Percentiles rank a stretch among this genome's conserved stretches.
These are phyloP conservation scores for Rhynchospora pubera DNA, from an alignment of 176 grass and related monocot species.

Conservation along the genomic window DNA sequence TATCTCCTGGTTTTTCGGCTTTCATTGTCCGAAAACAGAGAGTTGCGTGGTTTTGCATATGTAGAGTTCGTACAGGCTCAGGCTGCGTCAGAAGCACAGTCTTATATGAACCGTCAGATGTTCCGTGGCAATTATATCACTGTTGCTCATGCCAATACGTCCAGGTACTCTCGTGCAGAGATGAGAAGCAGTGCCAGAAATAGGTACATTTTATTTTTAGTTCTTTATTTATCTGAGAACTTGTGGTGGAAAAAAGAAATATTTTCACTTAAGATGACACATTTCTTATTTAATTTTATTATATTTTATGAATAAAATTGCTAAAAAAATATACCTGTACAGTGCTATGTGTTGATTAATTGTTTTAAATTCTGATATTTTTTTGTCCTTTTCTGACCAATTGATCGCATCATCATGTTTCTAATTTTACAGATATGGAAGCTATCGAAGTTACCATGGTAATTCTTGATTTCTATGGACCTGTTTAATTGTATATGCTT, in stretches of 20 bases:
- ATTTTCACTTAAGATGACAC: too few relatives aligned
- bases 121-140: slow-evolving; percentile 83
- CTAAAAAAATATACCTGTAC: too few relatives aligned
- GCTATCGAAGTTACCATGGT: slow-evolving; percentile 74
- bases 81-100: slow-evolving; percentile 89
- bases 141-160: slow-evolving; percentile 73
- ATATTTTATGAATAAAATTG: too few relatives aligned
- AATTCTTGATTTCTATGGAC: neutral
- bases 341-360: too few relatives aligned
- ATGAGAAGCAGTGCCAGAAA: slow-evolving; percentile 59
- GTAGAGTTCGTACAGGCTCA: slow-evolving; percentile 80
- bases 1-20: slow-evolving; percentile 10
- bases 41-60: slow-evolving; percentile 83
- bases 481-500: too few relatives aligned
- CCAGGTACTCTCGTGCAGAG: slow-evolving; percentile 75
- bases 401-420: slow-evolving; percentile 2
- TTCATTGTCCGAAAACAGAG: slow-evolving; percentile 34
- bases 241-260: neutral
- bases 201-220: slow-evolving; percentile 37
- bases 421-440: slow-evolving; percentile 50
- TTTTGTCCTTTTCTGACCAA: neutral
- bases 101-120: slow-evolving; percentile 93
- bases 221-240: too few relatives aligned
- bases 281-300: too few relatives aligned
- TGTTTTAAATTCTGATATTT: neutral